Percentiles rank a stretch among this genome's conserved stretches.
Evolutionary conservation across 805 yeast species (phyloP).

Genomic region (Myxozyma neglecta): DNA sequence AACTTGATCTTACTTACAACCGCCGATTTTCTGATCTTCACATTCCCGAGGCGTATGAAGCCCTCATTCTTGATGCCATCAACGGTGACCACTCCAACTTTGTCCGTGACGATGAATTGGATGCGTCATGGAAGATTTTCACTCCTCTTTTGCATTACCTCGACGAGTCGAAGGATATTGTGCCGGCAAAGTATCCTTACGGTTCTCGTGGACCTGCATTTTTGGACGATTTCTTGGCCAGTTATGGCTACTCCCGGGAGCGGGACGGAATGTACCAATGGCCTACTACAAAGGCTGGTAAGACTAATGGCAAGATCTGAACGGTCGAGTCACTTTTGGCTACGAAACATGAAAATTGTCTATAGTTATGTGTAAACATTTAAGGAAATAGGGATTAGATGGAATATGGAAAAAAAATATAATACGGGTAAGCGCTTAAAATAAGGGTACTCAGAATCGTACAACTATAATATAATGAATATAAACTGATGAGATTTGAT

Average conservation of each 20-base stretch:
- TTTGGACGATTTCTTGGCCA: slow-evolving; percentile 59
- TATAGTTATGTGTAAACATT: background rate
- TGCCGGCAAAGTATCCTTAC: slow-evolving; percentile 70
- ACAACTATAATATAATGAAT: background rate
- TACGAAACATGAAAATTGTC: background rate
- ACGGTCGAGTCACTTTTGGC: background rate
- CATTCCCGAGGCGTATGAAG: slow-evolving; percentile 98
- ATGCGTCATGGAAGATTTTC: slow-evolving; percentile 87
- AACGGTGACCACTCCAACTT: slow-evolving; percentile 95
- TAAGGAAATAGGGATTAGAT: background rate
- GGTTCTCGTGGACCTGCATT: slow-evolving; percentile 87
- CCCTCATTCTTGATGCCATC: slow-evolving; percentile 85
- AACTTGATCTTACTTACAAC: slow-evolving; percentile 83
- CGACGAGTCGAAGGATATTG: slow-evolving; percentile 69
- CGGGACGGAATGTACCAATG: slow-evolving; percentile 73
- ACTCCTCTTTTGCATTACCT: slow-evolving; percentile 84
- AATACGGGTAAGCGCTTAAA: background rate
- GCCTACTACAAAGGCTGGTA: slow-evolving; percentile 52
- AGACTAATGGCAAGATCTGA: slow-evolving; percentile 27
- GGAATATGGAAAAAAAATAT: background rate
- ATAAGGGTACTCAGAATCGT: background rate
- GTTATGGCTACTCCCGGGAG: slow-evolving; percentile 72
- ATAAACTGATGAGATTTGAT: background rate
- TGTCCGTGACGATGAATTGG: slow-evolving; percentile 96
- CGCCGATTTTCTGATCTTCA: slow-evolving; percentile 81